A percentile compares a stretch with the other conserved stretches of the same genome.
phyloP scores from a whole-genome alignment of 2,329 filamentous ascomycete species.

The Metarhizium anisopliae region DNA sequence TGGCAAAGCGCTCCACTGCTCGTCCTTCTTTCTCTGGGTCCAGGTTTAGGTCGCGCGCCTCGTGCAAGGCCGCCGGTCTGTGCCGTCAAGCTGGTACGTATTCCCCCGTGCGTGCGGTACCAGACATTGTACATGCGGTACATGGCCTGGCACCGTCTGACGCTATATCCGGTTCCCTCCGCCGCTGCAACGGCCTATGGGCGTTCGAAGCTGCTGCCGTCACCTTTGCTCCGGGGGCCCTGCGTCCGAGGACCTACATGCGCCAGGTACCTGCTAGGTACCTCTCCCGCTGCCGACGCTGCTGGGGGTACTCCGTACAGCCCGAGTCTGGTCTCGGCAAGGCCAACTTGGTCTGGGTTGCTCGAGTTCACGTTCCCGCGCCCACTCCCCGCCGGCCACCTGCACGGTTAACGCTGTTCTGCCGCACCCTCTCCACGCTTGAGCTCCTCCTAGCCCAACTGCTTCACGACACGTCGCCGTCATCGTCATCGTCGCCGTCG shows the following conservation, averaged over 20 bases:
- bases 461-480: slow-evolving; percentile 53
- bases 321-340: no score
- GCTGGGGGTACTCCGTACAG: not conserved
- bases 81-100: not conserved
- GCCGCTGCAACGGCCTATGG: not conserved
- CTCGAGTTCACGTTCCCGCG: slow-evolving; percentile 2
- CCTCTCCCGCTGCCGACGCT: not conserved
- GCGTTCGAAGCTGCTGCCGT: no score
- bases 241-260: no score
- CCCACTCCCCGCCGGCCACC: slow-evolving; percentile 24
- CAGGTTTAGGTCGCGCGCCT: not conserved
- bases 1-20: not conserved
- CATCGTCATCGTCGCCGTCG: slow-evolving; percentile 17
- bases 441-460: slow-evolving; percentile 40
- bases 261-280: not conserved
- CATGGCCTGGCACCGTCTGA: not conserved
- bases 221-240: no score
- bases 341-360: no score
- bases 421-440: slow-evolving; percentile 31
- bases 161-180: not conserved
- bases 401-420: slow-evolving; percentile 38
- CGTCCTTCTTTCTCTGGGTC: not conserved
- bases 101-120: no score
- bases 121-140: no score
- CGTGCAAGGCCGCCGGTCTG: not conserved